Evolutionary conservation across 495 filamentous ascomycete species (phyloP).

Genomic region (Cercophora sp.): DNA sequence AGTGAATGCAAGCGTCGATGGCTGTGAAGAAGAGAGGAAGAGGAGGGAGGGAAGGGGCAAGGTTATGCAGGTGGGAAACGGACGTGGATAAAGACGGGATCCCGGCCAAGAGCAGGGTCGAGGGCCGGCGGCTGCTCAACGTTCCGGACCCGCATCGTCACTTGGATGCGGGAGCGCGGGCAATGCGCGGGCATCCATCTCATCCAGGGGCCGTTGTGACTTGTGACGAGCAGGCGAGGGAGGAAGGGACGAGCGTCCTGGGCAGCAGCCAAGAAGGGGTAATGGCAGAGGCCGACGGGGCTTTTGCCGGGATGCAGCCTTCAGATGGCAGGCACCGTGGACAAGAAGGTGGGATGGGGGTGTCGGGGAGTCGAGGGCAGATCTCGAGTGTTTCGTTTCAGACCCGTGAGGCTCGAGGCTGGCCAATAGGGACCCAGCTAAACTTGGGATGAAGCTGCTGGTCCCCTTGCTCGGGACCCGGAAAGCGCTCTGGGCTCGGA

Average conservation of each 20-base stretch:
- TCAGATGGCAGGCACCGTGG: too few species aligned
- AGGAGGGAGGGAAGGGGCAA: constrained; percentile 18
- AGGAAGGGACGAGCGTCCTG: neutral
- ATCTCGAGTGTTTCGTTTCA: constrained; percentile 18
- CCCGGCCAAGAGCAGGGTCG: constrained; percentile 14
- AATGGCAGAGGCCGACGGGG: too few species aligned
- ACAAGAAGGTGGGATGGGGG: too few species aligned
- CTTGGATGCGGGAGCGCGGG: neutral
- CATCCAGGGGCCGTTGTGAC: neutral
- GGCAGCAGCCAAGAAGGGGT: too few species aligned
- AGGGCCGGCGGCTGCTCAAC: constrained; percentile 26
- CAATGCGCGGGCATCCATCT: constrained; percentile 1
- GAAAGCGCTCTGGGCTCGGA: constrained; percentile 13
- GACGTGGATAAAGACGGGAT: constrained; percentile 28
- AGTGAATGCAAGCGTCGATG: constrained; percentile 34
- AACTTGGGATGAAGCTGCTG: constrained; percentile 35
- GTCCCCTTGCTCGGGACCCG: constrained; percentile 25
- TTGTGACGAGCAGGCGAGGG: neutral
- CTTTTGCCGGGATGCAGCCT: too few species aligned
- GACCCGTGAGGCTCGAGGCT: constrained; percentile 21
- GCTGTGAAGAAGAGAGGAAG: constrained; percentile 23
- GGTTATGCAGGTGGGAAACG: constrained; percentile 34
- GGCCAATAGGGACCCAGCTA: constrained; percentile 28
- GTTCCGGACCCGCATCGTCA: constrained; percentile 31
- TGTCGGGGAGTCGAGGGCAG: neutral